phyloP scores from a whole-genome alignment of 2,329 filamentous ascomycete genomes.

The Aspergillus aculeatinus region DNA sequence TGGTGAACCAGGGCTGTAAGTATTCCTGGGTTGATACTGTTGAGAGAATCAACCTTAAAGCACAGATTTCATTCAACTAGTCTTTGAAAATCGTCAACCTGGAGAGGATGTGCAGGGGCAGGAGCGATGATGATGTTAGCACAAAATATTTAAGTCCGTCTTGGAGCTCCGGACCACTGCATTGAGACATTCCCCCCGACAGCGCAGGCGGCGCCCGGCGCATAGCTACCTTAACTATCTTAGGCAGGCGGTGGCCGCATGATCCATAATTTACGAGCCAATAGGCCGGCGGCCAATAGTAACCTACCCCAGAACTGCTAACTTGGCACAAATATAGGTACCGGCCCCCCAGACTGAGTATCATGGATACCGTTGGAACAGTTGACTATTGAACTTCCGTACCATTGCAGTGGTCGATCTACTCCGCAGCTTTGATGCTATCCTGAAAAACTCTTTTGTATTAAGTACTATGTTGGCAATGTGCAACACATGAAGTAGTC shows the following conservation, averaged over 20 bases:
- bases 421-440: too few species aligned
- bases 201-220: too few species aligned
- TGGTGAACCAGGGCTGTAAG: not conserved
- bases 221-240: not conserved
- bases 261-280: not conserved
- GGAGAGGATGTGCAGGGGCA: not conserved
- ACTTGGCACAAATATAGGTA: too few species aligned
- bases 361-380: too few species aligned
- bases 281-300: slow-evolving; percentile 6
- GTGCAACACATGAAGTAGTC: slow-evolving; percentile 11
- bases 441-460: slow-evolving; percentile 2
- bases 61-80: not conserved
- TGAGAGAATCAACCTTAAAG: not conserved
- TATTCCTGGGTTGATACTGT: not conserved
- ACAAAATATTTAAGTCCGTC: not conserved
- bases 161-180: not conserved
- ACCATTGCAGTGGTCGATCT: too few species aligned
- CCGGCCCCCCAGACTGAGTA: too few species aligned
- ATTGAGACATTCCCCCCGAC: not conserved
- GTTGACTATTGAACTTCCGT: too few species aligned
- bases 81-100: not conserved
- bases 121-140: not conserved
- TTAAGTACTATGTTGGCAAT: slow-evolving; percentile 17
- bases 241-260: not conserved
- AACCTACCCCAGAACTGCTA: not conserved